Evolutionary conservation across 768 basidiomycete genomes (phyloP), one percentile per base, ranked within the genome.

Genomic region (Dioszegia hungarica): DNA sequence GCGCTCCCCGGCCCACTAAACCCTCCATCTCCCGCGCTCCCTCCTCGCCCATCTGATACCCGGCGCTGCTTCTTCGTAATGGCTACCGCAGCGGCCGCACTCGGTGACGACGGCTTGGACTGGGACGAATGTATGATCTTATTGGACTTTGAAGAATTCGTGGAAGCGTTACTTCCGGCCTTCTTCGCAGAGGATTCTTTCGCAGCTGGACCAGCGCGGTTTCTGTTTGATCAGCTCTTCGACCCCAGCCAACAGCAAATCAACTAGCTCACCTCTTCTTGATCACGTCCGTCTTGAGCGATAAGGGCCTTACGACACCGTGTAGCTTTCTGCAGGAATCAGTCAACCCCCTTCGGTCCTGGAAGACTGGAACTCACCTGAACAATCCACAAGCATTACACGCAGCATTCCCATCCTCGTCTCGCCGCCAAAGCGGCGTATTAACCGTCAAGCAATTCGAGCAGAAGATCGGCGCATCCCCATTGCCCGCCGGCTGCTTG

Each of bases 361-460:
- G 20, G n/a, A 28, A n/a, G 10, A 19, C 0, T 9, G 11, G 15
- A 22, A 85, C 87, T 81, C 74, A 90, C 89, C 84, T 92, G 80
- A 93, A 95, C 62, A 95, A 77, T 3, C 92, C 91, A 75, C 92
- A 95, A 12, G 92, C 88, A 84, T 80, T 77, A 64, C 79, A 80
- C 45, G 77, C 71, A n/a, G 78, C 78, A 44, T 77, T 72, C 10
- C 79, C 79, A 52, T 79, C 78, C 6, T 77, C 77, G 54, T 79
- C 79, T 41, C 79, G 60, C 36, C 79, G 64, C 79, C 79, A 80
- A 2, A 80, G 67, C 2, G 70, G 87, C 36, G 93, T 97, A 72
- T 91, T 95, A 12, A 89, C 93, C 54, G 93, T 97, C 67, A 89
- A 86, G 76, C 93, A 97, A 72, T 97, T 97, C 5, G 89, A 90